Evolutionary conservation across 441 rosid genomes (phyloP).

Genomic region (Erysimum pusillum): DNA sequence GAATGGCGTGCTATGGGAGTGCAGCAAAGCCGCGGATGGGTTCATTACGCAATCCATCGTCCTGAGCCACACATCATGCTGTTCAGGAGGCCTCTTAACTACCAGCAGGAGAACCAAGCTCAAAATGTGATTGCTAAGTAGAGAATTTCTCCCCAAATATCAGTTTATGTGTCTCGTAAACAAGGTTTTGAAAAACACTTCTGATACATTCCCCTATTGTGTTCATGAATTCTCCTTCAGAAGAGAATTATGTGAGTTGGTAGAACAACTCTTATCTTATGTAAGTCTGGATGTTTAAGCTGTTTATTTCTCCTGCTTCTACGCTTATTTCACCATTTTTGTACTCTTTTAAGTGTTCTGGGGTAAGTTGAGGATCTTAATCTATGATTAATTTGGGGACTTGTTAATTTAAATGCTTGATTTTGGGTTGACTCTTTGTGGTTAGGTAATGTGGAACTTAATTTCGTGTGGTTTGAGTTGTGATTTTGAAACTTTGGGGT

Average conservation of each 20-base stretch:
- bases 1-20: constrained; percentile 87
- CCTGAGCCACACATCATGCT: constrained; percentile 99
- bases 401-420: too few relatives aligned
- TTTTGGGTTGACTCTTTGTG: too few relatives aligned
- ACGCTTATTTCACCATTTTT: neutral
- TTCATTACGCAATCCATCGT: constrained; percentile 95
- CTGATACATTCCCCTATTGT: neutral
- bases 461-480: too few relatives aligned
- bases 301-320: neutral
- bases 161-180: constrained; percentile 47
- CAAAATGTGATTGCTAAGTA: constrained; percentile 63
- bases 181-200: neutral
- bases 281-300: neutral
- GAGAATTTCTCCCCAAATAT: constrained; percentile 4
- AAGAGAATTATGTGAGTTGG: constrained; percentile 10
- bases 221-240: constrained; percentile 11
- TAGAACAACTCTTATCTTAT: constrained; percentile 15
- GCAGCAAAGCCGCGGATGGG: constrained; percentile 99
- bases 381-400: neutral
- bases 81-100: constrained; percentile 94
- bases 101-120: constrained; percentile 82
- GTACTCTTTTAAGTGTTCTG: neutral
- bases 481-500: too few relatives aligned
- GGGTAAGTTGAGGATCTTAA: neutral
- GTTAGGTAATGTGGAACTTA: too few relatives aligned